phyloP scores from a whole-genome alignment of 805 yeast genomes.

The Wickerhamiella spandovensis region DNA sequence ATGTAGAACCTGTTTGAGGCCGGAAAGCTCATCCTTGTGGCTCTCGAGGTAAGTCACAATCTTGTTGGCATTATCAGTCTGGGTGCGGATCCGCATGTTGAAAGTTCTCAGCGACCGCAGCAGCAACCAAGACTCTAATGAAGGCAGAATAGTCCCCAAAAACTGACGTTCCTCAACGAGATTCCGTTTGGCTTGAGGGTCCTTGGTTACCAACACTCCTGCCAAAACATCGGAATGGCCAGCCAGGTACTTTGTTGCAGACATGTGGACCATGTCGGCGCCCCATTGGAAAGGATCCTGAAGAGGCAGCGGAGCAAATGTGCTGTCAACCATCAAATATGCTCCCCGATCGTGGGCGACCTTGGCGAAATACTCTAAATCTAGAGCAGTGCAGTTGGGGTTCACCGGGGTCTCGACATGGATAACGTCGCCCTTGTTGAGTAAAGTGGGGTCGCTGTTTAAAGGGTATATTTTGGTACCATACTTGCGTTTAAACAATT shows the following conservation, averaged over 20 bases:
- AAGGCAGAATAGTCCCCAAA: conserved; percentile 69
- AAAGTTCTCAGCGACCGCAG: conserved; percentile 71
- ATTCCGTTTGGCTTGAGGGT: conserved; percentile 44
- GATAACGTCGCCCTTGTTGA: conserved; percentile 7
- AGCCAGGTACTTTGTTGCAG: conserved; percentile 86
- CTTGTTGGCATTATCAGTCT: conserved; percentile 46
- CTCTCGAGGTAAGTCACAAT: conserved; percentile 47
- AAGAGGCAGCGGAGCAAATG: conserved; percentile 92
- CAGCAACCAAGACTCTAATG: conserved; percentile 60
- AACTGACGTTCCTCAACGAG: conserved; percentile 51
- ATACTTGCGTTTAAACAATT: conserved; percentile 45
- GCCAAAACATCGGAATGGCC: conserved; percentile 91
- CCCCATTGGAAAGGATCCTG: conserved; percentile 71
- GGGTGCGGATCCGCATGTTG: conserved; percentile 56
- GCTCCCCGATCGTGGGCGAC: conserved; percentile 74
- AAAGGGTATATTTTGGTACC: conserved; percentile 24
- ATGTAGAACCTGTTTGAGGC: conserved; percentile 44
- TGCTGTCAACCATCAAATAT: conserved; percentile 58
- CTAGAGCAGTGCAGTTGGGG: conserved; percentile 59
- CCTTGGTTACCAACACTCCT: conserved; percentile 60
- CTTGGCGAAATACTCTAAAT: conserved; percentile 48
- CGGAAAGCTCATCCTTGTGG: conserved; percentile 35
- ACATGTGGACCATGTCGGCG: conserved; percentile 82
- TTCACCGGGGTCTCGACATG: conserved; percentile 57
- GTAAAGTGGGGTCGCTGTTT: background rate